Conservation (phyloP, 148 eudicot genomes). For the Beta vulgaris region DNA sequence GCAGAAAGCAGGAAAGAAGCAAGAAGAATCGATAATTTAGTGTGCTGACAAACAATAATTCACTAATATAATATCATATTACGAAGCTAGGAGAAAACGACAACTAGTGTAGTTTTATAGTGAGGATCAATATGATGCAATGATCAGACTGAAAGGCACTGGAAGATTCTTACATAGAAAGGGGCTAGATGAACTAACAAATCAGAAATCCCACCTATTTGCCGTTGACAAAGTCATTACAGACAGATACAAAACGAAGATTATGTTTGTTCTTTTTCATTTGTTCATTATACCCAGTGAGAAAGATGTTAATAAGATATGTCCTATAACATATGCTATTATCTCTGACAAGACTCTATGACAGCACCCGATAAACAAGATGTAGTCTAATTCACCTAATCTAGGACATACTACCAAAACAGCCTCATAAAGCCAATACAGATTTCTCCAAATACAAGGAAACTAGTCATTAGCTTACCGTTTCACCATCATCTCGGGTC, state of each 20-base stretch:
- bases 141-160: neutral
- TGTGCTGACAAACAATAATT: neutral
- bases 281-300: neutral
- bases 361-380: neutral
- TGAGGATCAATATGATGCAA: neutral
- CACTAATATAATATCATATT: neutral
- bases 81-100: neutral
- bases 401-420: neutral
- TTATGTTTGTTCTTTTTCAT: neutral
- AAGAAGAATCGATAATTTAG: too few relatives aligned
- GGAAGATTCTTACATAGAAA: neutral
- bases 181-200: too few relatives aligned
- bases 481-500: slow-evolving; percentile 82
- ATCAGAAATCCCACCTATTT: neutral
- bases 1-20: slow-evolving; percentile 4
- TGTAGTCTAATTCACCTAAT: neutral
- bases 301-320: neutral
- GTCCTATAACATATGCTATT: neutral
- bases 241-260: neutral
- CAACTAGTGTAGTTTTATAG: neutral
- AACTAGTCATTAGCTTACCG: slow-evolving; percentile 48
- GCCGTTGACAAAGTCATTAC: neutral
- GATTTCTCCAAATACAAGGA: neutral
- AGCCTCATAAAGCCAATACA: neutral
- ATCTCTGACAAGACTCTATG: neutral